Conservation (phyloP, 306 rosid genomes). For the Citrullus amarus region DNA sequence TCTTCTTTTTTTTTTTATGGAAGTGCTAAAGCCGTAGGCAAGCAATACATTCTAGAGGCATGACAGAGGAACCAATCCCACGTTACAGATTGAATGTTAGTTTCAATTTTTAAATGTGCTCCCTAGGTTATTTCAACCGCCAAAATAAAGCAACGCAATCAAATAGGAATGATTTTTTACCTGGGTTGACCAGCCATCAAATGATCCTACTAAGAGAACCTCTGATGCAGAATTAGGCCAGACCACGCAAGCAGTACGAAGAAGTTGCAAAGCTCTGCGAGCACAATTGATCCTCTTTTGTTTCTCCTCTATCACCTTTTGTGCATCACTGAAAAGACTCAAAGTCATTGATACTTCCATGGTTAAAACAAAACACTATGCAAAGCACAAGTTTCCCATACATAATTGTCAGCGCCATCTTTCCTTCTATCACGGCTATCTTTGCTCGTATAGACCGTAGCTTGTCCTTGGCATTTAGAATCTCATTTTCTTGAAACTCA, state of each 20-base stretch:
- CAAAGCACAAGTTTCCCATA: conserved; percentile 18
- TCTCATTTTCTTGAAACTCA: conserved; percentile 82
- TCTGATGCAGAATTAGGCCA: conserved; percentile 77
- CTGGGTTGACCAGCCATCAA: conserved; percentile 90
- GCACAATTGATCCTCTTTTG: conserved; percentile 50
- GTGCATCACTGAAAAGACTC: conserved; percentile 38
- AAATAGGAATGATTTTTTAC: conserved; percentile 23
- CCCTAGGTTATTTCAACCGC: neutral
- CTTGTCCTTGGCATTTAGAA: conserved; percentile 47
- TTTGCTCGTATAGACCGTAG: conserved; percentile 72
- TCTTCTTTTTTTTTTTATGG: too few relatives aligned
- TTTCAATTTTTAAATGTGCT: neutral
- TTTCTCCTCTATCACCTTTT: conserved; percentile 51
- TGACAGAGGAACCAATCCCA: neutral
- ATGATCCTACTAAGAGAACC: conserved; percentile 76
- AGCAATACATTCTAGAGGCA: neutral
- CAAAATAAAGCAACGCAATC: neutral
- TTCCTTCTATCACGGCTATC: conserved; percentile 75
- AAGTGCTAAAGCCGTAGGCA: neutral
- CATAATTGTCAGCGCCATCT: conserved; percentile 67
- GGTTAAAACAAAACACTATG: conserved; percentile 6
- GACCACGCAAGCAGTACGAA: conserved; percentile 45
- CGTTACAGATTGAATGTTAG: neutral
- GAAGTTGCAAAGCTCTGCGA: conserved; percentile 35
- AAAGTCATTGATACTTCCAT: neutral